phyloP scores from a whole-genome alignment of 192 early-diverging fungal species.

The Mycoemilia scoparia region DNA sequence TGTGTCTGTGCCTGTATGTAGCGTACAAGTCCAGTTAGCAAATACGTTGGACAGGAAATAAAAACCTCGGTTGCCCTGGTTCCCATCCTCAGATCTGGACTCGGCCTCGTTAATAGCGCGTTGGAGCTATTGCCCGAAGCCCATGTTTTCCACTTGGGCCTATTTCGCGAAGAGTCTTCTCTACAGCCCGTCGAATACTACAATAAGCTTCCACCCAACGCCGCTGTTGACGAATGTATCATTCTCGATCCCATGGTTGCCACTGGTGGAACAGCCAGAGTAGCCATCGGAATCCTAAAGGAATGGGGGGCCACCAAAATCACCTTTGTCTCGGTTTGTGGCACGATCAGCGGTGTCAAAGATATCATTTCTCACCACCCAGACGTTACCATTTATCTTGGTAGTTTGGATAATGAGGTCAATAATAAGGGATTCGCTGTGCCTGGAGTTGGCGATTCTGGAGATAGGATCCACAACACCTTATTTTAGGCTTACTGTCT shows the following conservation, averaged over 20 bases:
- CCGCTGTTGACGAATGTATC: constrained; percentile 46
- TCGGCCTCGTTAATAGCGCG: constrained; percentile 32
- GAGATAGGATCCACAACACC: constrained; percentile 46
- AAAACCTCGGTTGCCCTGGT: constrained; percentile 31
- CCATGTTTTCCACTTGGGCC: constrained; percentile 56
- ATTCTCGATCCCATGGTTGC: constrained; percentile 72
- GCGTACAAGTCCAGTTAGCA: constrained; percentile 28
- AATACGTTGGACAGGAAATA: constrained; percentile 22
- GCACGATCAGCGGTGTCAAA: constrained; percentile 30
- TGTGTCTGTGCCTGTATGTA: neutral
- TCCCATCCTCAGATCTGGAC: constrained; percentile 45
- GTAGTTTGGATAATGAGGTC: constrained; percentile 35
- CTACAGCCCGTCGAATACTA: constrained; percentile 84
- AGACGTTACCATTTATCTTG: constrained; percentile 37
- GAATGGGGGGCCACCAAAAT: constrained; percentile 62
- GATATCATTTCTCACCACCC: constrained; percentile 23
- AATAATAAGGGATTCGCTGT: constrained; percentile 37
- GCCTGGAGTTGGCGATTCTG: constrained; percentile 47
- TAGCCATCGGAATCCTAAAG: constrained; percentile 55
- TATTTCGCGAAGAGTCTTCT: constrained; percentile 63
- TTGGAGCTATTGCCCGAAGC: constrained; percentile 48
- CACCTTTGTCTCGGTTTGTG: constrained; percentile 48
- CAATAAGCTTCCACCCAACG: constrained; percentile 63
- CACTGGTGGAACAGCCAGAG: constrained; percentile 60
- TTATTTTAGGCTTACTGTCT: neutral